Base-by-base conservation (phyloP, 345 rosid genomes). In the Pistacia atlantica region DNA sequence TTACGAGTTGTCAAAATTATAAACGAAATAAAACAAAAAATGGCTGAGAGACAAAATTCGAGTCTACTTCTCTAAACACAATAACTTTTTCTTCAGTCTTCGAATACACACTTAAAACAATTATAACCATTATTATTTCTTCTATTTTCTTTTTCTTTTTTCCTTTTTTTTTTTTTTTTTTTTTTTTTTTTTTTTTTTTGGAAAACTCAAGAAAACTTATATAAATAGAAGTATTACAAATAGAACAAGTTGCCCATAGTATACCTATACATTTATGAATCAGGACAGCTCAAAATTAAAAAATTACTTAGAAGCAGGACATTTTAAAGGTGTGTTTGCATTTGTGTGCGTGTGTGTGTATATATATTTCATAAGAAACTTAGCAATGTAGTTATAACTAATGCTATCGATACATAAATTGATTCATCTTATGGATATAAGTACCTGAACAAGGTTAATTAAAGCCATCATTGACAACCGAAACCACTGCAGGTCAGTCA, bases 381-480 rank as follows among this genome's bases (percentile, higher is more conserved):
- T 42, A 5, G 9, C 0, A 5, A 42, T 42, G 46, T 7, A 7
- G 46, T 42, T 5, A 10, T 5, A 42, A 5, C 6, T 5, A 54
- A 54, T 7, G 11, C 13, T 37, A 65, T 6, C 52, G 8, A 13
- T 35, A 20, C 37, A 65, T 14, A 20, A 79, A 45, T 1, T 59
- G 71, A 58, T 63, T 67, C 51, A 35, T 42, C 20, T 35, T 68
- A 76, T 18, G 16, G 9, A 48, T 7, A 68, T 22, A 55, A 42
- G 59, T 84, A 96, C 99, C 99, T 96, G 97, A 85, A 93, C 89
- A 65, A 93, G 86, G 82, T 85, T 92, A 75, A 96, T 81, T 77
- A 96, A 78, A 33, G 93, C 86, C 90, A 96, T 83, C 61, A 92
- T 64, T 20, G 95, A 85, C 83, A 88, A 75, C 71, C 95, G 92